Conservation (phyloP, 164 flowering plant species). For the Pachysandra terminalis region DNA sequence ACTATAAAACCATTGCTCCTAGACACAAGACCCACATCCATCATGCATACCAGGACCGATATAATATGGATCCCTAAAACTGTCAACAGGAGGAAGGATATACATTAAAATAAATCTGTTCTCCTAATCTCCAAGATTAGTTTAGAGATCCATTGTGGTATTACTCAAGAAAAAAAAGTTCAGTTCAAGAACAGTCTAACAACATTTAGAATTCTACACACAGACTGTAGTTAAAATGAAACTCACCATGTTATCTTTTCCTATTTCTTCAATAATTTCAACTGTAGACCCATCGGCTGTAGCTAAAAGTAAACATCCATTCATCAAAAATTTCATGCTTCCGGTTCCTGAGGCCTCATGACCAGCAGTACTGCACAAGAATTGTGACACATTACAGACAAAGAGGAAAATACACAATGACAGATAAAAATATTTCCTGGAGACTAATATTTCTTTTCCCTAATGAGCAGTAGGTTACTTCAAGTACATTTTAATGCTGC, state of each 20-base stretch:
- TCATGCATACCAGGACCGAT: no score
- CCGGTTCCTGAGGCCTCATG: constrained; percentile 57
- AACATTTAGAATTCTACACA: not conserved
- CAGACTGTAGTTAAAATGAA: not conserved
- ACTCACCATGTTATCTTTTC: constrained; percentile 47
- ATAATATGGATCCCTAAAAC: no score
- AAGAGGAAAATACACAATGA: not conserved
- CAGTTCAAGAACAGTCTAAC: not conserved
- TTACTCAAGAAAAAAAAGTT: not conserved
- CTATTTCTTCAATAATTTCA: constrained; percentile 49
- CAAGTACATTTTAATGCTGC: no score
- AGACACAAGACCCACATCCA: no score
- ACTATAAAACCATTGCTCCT: no score
- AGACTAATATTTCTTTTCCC: not conserved
- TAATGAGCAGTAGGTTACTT: not conserved
- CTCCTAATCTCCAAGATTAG: not conserved
- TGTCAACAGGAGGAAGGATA: no score
- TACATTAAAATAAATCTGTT: not conserved
- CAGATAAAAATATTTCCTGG: not conserved
- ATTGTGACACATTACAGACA: not conserved
- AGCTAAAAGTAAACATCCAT: constrained; percentile 48
- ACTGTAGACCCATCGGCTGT: constrained; percentile 49
- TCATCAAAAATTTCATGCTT: constrained; percentile 55
- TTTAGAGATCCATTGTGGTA: not conserved
- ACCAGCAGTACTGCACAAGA: constrained; percentile 46